phyloP scores from a whole-genome alignment of 2,329 filamentous ascomycete species.

The Pyricularia grisea region DNA sequence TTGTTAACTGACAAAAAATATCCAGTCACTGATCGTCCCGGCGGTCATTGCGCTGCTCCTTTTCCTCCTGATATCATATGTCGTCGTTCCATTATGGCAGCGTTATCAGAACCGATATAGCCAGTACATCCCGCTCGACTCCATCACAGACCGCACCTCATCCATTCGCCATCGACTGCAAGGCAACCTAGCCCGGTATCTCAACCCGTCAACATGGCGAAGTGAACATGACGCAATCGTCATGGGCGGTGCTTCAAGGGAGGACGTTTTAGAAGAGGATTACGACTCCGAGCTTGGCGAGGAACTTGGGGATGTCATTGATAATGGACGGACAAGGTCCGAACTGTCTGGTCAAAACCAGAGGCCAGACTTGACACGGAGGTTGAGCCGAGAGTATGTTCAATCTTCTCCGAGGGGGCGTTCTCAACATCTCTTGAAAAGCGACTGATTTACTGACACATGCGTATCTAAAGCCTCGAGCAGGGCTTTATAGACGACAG shows the following conservation, averaged over 20 bases:
- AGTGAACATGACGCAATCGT: conserved; percentile 23
- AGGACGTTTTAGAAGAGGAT: conserved; percentile 37
- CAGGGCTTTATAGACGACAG: conserved; percentile 38
- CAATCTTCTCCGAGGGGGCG: not conserved
- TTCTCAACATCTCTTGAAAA: not conserved
- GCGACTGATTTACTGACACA: not conserved
- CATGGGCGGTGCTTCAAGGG: conserved; percentile 20
- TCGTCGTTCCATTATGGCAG: conserved; percentile 59
- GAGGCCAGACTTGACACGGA: conserved; percentile 39
- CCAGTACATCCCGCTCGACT: conserved; percentile 63
- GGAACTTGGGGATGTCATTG: conserved; percentile 53
- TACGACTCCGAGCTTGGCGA: conserved; percentile 59
- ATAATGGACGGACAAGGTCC: conserved; percentile 19
- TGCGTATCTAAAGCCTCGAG: conserved; percentile 19
- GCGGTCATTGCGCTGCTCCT: conserved; percentile 60
- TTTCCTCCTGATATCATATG: conserved; percentile 57
- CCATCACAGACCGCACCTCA: conserved; percentile 47
- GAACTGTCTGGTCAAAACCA: conserved; percentile 11
- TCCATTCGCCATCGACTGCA: conserved; percentile 41
- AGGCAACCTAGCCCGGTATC: conserved; percentile 25
- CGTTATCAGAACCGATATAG: conserved; percentile 62
- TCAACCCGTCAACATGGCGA: conserved; percentile 40
- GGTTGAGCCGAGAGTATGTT: conserved; percentile 65
- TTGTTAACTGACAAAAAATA: not conserved
- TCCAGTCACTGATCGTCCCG: conserved; percentile 60